Evolutionary conservation across 768 basidiomycete genomes (phyloP).

Genomic region (Mycena olivaceomarginata): DNA sequence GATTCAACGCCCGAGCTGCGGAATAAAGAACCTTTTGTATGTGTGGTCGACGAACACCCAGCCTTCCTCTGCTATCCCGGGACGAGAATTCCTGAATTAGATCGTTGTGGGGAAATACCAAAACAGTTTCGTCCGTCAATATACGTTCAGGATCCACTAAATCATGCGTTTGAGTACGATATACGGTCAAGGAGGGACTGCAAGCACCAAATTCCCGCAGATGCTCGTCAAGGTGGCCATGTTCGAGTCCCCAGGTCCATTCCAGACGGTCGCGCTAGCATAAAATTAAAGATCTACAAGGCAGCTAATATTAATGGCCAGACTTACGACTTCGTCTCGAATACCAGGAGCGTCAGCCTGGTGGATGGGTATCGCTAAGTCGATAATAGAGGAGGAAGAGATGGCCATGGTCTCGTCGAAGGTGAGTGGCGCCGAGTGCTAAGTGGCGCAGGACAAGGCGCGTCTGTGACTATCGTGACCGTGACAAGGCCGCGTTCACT

Average conservation of each 20-base stretch:
- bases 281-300: not conserved
- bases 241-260: constrained; percentile 27
- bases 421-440: no score
- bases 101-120: constrained; percentile 13
- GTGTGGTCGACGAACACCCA: not conserved
- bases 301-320: not conserved
- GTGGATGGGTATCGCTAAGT: not conserved
- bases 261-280: constrained; percentile 18
- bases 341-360: not conserved
- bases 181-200: not conserved
- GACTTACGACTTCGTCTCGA: not conserved
- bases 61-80: not conserved
- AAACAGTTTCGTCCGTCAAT: not conserved
- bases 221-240: constrained; percentile 20
- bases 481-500: no score
- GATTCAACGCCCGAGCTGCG: no score
- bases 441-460: no score
- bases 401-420: not conserved
- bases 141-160: constrained; percentile 3
- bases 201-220: constrained; percentile 7
- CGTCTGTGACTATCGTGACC: no score
- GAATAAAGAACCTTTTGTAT: not conserved
- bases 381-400: not conserved
- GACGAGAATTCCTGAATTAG: not conserved
- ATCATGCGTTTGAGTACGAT: not conserved